Base-by-base conservation (phyloP, 495 filamentous ascomycete genomes). In the Hypoxylon perforatum region DNA sequence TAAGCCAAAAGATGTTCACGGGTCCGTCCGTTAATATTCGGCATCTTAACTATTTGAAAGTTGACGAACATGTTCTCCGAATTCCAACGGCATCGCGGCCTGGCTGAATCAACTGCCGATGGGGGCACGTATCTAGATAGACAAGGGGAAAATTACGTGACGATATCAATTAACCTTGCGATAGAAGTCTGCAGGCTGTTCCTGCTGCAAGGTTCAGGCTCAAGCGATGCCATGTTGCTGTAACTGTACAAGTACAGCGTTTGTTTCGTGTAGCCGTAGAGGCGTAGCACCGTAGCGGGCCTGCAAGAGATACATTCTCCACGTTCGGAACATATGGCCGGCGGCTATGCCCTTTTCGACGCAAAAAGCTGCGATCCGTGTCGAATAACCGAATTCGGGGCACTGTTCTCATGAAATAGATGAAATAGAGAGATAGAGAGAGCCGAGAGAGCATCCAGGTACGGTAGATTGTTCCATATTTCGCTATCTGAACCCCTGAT, bases 181-280 rank as follows among this genome's bases (percentile, higher is more conserved):
- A 48, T 36, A 12, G 17, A 60, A 18, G 30, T 7, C 4, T 21
- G 53, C 17, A 58, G 25, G 33, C 23, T 36, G 3, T 49, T 39
- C 17, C n/a, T 54, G 17, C 30, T 66, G 23, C 56, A 58, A 22
- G 59, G 41, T 44, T 52, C 36, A 46, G 15, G 17, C 42, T 38
- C 28, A 61, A 18, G 15, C 19, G 25, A 61, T 60, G 36, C n/a
- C n/a, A 33, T 36, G 23, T 22, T 57, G 35, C 50, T 21, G 42
- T 58, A 54, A 33, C 54, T 46, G 9, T 52, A 56, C 45, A 60
- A 50, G 9, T 52, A 56, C 45, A 60, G 56, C 56, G 65, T 63
- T 59, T 64, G 65, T 69, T 56, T 64, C 56, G 65, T 64, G 65
- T 60, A 59, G 60, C 25, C 14, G 64, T 62, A 58, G 65, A 58